These are phyloP conservation scores for Agaricus subrufescens DNA, from an alignment of 768 basidiomycete genomes.

Conservation along the genomic window DNA sequence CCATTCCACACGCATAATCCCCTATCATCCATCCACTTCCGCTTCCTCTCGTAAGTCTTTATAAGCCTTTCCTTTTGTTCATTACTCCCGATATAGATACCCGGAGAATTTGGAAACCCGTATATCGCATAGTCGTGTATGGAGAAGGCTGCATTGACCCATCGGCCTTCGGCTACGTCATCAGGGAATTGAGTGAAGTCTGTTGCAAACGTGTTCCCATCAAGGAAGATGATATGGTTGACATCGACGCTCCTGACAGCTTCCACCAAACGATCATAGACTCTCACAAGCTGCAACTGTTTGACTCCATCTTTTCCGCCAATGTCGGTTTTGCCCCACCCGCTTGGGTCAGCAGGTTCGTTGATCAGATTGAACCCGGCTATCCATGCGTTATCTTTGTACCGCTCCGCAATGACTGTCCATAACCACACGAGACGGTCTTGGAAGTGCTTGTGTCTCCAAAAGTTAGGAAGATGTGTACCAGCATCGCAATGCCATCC, in stretches of 20 bases:
- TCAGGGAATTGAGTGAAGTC: slow-evolving; percentile 69
- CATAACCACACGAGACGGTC: slow-evolving; percentile 75
- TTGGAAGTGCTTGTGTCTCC: slow-evolving; percentile 81
- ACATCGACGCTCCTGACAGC: slow-evolving; percentile 70
- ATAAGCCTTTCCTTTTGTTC: slow-evolving; percentile 46
- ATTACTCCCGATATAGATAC: slow-evolving; percentile 48
- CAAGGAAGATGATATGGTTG: slow-evolving; percentile 72
- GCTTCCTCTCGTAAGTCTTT: slow-evolving; percentile 63
- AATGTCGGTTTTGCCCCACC: not conserved
- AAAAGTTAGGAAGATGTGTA: slow-evolving; percentile 64
- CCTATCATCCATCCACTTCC: slow-evolving; percentile 67
- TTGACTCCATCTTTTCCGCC: slow-evolving; percentile 17
- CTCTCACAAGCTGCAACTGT: slow-evolving; percentile 53
- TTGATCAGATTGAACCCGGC: slow-evolving; percentile 85
- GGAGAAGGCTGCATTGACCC: slow-evolving; percentile 70
- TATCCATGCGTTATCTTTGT: slow-evolving; percentile 73
- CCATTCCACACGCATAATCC: slow-evolving; percentile 76
- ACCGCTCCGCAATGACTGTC: slow-evolving; percentile 67
- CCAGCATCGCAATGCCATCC: slow-evolving; percentile 83
- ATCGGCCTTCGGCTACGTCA: slow-evolving; percentile 45
- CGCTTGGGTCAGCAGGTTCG: slow-evolving; percentile 65
- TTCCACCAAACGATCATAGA: slow-evolving; percentile 62
- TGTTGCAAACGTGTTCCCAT: slow-evolving; percentile 79
- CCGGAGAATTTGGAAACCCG: slow-evolving; percentile 67
- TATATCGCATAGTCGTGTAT: slow-evolving; percentile 75